These are phyloP conservation scores for Populus trichocarpa DNA, from an alignment of 441 rosid species.

Conservation along the genomic window DNA sequence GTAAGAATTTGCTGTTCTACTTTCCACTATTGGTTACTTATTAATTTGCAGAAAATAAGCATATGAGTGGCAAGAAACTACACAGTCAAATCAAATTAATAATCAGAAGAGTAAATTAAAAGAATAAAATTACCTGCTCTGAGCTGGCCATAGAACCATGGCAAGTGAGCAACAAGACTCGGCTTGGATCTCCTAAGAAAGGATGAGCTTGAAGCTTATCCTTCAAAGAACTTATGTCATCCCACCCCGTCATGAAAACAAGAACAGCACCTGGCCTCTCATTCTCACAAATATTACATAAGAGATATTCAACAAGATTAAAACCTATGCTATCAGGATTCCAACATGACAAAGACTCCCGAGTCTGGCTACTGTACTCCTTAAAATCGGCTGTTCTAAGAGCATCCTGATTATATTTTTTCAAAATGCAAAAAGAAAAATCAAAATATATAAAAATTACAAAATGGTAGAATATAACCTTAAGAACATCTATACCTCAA, in stretches of 20 bases:
- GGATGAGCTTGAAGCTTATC: slow-evolving; percentile 75
- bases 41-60: background rate
- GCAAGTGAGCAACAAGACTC: slow-evolving; percentile 75
- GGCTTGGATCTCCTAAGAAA: slow-evolving; percentile 62
- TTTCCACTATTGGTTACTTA: background rate
- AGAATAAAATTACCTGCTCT: slow-evolving; percentile 63
- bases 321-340: slow-evolving; percentile 93
- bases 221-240: slow-evolving; percentile 81
- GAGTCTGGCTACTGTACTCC: slow-evolving; percentile 55
- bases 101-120: background rate
- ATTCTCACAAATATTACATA: slow-evolving; percentile 62
- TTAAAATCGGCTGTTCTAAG: slow-evolving; percentile 64
- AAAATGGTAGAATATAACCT: slow-evolving; percentile 1
- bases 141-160: slow-evolving; percentile 97
- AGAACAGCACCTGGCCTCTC: slow-evolving; percentile 78
- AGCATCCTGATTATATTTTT: slow-evolving; percentile 53
- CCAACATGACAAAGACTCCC: slow-evolving; percentile 78
- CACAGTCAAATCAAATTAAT: background rate
- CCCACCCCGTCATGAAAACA: slow-evolving; percentile 97
- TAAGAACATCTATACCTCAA: slow-evolving; percentile 56
- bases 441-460: slow-evolving; percentile 8
- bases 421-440: slow-evolving; percentile 18
- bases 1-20: background rate
- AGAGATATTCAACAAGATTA: slow-evolving; percentile 74
- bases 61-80: background rate